Conservation (phyloP, 768 basidiomycete species). For the Cyclocybe cylindracea region DNA sequence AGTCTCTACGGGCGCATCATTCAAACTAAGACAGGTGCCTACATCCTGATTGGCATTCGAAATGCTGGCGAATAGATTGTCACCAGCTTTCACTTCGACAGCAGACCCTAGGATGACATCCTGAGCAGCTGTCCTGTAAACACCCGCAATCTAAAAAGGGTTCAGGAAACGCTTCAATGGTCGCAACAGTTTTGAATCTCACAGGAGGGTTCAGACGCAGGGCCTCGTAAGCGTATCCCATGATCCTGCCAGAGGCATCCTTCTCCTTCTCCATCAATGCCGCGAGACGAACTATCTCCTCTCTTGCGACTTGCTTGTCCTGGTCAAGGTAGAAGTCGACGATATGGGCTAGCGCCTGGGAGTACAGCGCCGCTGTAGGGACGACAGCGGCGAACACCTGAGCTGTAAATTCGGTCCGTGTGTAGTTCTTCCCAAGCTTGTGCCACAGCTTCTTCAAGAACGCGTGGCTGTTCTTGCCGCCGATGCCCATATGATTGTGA, state of each 20-base stretch:
- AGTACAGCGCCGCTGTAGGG: slow-evolving; percentile 57
- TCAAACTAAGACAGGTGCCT: slow-evolving; percentile 12
- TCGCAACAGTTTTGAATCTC: slow-evolving; percentile 1
- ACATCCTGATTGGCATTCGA: slow-evolving; percentile 42
- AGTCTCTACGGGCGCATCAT: background rate
- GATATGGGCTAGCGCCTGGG: slow-evolving; percentile 54
- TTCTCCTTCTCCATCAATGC: slow-evolving; percentile 21
- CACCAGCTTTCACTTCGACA: slow-evolving; percentile 25
- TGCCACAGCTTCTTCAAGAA: slow-evolving; percentile 33
- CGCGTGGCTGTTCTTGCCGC: slow-evolving; percentile 23
- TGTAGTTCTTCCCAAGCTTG: slow-evolving; percentile 15
- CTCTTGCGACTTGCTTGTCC: slow-evolving; percentile 31
- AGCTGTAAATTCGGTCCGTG: slow-evolving; percentile 40
- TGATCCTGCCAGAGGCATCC: slow-evolving; percentile 29
- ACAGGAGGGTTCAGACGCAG: slow-evolving; percentile 41
- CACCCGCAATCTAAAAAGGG: slow-evolving; percentile 35
- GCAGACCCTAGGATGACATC: slow-evolving; percentile 24
- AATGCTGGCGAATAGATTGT: slow-evolving; percentile 37
- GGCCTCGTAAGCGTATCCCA: slow-evolving; percentile 48
- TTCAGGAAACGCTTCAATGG: slow-evolving; percentile 3
- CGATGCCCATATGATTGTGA: slow-evolving; percentile 14
- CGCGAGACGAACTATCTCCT: slow-evolving; percentile 40
- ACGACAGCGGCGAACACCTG: slow-evolving; percentile 54
- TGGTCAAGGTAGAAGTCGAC: slow-evolving; percentile 61
- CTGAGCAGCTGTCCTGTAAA: slow-evolving; percentile 37